Conservation (phyloP, 2,329 filamentous ascomycete genomes). For the Immersiporthe knoxdaviesiana region DNA sequence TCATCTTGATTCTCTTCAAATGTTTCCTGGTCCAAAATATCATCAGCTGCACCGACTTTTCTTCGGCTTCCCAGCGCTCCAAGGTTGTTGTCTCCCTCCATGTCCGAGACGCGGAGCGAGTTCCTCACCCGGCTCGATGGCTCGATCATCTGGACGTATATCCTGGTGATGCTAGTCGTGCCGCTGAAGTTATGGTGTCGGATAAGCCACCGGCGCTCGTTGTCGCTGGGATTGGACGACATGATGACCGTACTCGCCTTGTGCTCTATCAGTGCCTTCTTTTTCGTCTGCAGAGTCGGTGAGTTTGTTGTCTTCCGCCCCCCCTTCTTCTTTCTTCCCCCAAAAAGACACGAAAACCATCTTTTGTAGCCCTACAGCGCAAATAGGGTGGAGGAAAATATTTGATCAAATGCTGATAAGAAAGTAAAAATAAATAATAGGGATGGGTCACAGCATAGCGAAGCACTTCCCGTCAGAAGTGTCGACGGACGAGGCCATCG, state of each 20-base stretch:
- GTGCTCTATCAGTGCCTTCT: slow-evolving; percentile 4
- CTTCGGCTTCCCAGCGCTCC: no score
- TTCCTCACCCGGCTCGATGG: not conserved
- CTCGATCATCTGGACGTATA: not conserved
- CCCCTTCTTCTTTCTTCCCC: no score
- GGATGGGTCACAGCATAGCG: not conserved
- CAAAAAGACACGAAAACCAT: no score
- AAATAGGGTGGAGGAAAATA: no score
- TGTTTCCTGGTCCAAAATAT: not conserved
- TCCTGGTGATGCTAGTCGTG: slow-evolving; percentile 2
- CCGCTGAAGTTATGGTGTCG: slow-evolving; percentile 2
- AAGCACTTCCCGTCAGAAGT: not conserved
- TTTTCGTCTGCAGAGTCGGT: slow-evolving; percentile 4
- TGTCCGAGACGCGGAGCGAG: slow-evolving; percentile 1
- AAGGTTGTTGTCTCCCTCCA: not conserved
- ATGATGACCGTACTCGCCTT: not conserved
- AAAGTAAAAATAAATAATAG: not conserved
- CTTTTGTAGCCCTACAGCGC: no score
- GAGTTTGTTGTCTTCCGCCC: not conserved
- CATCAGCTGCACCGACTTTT: not conserved
- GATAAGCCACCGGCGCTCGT: not conserved
- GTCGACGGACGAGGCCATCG: not conserved
- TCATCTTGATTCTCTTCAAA: not conserved
- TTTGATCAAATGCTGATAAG: not conserved
- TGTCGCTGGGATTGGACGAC: not conserved